Percentiles rank a stretch among this genome's conserved stretches.
Conservation (phyloP, 2,329 filamentous ascomycete species). For the Aspergillus sojae region DNA sequence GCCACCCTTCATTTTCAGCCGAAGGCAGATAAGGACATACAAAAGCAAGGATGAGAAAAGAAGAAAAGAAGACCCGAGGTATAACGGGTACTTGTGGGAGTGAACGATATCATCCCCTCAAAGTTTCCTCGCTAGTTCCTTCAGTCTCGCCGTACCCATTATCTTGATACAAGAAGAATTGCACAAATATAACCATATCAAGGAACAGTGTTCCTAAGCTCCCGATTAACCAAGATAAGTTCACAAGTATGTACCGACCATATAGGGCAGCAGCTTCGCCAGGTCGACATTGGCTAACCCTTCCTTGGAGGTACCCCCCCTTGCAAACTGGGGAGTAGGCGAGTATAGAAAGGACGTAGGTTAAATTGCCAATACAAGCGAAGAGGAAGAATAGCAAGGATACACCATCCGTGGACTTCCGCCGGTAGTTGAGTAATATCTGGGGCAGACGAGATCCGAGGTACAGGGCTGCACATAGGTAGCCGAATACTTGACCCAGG, state of each 20-base stretch:
- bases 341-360: slow-evolving; percentile 88
- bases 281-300: slow-evolving; percentile 54
- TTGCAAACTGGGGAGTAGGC: slow-evolving; percentile 78
- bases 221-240: slow-evolving; percentile 86
- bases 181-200: slow-evolving; percentile 83
- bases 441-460: slow-evolving; percentile 89
- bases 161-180: slow-evolving; percentile 82
- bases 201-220: slow-evolving; percentile 84
- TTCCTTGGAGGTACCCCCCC: slow-evolving; percentile 25
- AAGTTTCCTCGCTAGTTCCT: slow-evolving; percentile 7
- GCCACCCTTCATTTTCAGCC: not conserved
- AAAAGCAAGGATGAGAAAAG: not conserved
- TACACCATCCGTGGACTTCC: slow-evolving; percentile 91
- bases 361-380: slow-evolving; percentile 91
- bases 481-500: slow-evolving; percentile 88
- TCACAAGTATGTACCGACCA: slow-evolving; percentile 81
- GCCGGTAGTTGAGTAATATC: slow-evolving; percentile 85
- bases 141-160: slow-evolving; percentile 26
- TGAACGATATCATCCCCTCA: slow-evolving; percentile 1
- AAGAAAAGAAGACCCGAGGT: not conserved
- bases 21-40: not conserved
- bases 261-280: slow-evolving; percentile 72
- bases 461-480: slow-evolving; percentile 86
- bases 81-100: not conserved
- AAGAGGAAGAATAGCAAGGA: slow-evolving; percentile 96